Conservation (phyloP, 495 filamentous ascomycete species). For the Podospora pseudoanserina region DNA sequence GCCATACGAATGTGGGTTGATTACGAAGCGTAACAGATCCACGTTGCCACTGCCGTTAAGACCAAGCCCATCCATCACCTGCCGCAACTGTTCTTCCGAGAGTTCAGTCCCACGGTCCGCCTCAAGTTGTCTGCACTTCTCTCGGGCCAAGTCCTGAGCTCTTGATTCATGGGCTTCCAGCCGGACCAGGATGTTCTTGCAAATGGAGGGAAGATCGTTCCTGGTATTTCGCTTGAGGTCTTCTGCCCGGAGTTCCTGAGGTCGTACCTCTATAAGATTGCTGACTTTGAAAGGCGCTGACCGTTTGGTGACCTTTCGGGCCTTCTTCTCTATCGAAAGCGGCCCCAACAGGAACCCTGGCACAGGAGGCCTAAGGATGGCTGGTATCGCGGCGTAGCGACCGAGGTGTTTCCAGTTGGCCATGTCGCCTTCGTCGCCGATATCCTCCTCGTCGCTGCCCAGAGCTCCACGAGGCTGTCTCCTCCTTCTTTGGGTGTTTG, state of each 20-base stretch:
- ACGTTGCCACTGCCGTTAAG: conserved; percentile 63
- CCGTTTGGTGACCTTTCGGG: conserved; percentile 63
- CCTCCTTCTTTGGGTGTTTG: conserved; percentile 45
- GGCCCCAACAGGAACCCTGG: conserved; percentile 87
- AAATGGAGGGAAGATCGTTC: conserved; percentile 67
- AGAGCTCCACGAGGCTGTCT: conserved; percentile 30
- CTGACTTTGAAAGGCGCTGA: conserved; percentile 59
- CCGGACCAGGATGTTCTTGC: conserved; percentile 57
- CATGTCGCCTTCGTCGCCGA: conserved; percentile 69
- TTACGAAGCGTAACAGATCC: conserved; percentile 73
- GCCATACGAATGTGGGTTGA: conserved; percentile 86
- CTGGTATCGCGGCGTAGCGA: conserved; percentile 64
- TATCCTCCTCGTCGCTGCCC: conserved; percentile 37
- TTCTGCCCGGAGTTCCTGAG: conserved; percentile 65
- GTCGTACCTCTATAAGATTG: conserved; percentile 62
- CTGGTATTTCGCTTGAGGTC: conserved; percentile 72
- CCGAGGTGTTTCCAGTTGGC: conserved; percentile 89
- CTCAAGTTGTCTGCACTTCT: conserved; percentile 33
- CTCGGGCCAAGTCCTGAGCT: conserved; percentile 41
- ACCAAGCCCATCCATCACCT: conserved; percentile 51
- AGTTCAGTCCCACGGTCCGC: conserved; percentile 22
- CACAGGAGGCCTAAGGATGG: conserved; percentile 69
- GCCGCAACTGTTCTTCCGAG: conserved; percentile 31
- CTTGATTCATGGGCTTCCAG: conserved; percentile 39
- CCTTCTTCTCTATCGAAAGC: conserved; percentile 81